phyloP scores from a whole-genome alignment of 2,329 filamentous ascomycete species.

The Cucurbitaria berberidis region DNA sequence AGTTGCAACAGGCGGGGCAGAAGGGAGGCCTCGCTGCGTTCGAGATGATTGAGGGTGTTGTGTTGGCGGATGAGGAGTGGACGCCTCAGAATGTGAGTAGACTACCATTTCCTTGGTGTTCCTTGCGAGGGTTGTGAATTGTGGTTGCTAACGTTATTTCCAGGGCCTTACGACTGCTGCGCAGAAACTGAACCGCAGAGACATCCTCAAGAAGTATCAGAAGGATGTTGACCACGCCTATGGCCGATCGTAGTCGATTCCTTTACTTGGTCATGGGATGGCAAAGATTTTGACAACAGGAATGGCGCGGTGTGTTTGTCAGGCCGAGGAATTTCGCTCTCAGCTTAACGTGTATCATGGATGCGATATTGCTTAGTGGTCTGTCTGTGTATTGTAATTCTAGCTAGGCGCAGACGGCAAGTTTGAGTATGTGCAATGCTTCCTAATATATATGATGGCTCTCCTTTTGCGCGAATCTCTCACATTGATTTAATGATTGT shows the following conservation, averaged over 20 bases:
- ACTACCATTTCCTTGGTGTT: no score
- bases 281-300: no score
- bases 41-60: conserved; percentile 77
- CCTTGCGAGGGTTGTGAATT: not conserved
- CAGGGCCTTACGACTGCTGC: conserved; percentile 59
- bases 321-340: no score
- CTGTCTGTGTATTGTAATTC: conserved; percentile 6
- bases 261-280: not conserved
- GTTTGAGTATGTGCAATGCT: not conserved
- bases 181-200: conserved; percentile 60
- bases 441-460: conserved; percentile 4
- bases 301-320: no score
- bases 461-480: no score
- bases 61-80: conserved; percentile 86
- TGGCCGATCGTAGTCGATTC: conserved; percentile 18
- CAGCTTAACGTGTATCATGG: no score
- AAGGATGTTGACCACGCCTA: conserved; percentile 59
- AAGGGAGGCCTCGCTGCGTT: conserved; percentile 71
- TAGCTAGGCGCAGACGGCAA: not conserved
- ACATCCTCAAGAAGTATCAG: conserved; percentile 58
- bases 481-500: no score
- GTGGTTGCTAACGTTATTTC: conserved; percentile 19
- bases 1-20: conserved; percentile 69
- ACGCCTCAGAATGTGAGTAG: conserved; percentile 80
- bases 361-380: no score